Evolutionary conservation across 148 eudicot species (phyloP).

Genomic region (Chenopodium formosanum): DNA sequence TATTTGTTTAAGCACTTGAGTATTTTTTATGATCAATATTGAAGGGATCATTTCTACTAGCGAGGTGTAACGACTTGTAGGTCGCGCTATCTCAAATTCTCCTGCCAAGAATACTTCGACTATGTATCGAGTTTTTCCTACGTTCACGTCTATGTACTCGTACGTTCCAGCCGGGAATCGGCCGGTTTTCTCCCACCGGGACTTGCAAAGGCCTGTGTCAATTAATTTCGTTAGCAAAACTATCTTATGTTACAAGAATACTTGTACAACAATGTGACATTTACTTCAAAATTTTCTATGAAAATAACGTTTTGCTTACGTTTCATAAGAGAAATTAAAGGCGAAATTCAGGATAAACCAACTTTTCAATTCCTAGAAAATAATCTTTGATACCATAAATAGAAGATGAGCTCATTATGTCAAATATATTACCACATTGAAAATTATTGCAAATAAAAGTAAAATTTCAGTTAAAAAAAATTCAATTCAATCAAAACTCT

Average conservation of each 20-base stretch:
- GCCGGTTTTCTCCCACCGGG: slow-evolving; percentile 67
- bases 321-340: no score
- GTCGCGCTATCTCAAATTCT: slow-evolving; percentile 62
- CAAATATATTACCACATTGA: background rate
- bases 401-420: background rate
- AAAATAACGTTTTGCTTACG: no score
- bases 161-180: slow-evolving; percentile 47
- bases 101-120: slow-evolving; percentile 44
- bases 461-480: no score
- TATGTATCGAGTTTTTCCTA: slow-evolving; percentile 47
- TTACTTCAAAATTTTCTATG: no score
- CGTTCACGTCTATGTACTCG: slow-evolving; percentile 67
- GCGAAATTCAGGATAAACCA: no score
- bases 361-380: background rate
- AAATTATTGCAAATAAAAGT: background rate
- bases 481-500: no score
- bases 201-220: slow-evolving; percentile 72
- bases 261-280: no score
- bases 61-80: slow-evolving; percentile 42
- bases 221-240: background rate
- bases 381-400: background rate
- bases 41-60: slow-evolving; percentile 46
- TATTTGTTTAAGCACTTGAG: slow-evolving; percentile 46
- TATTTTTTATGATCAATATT: slow-evolving; percentile 44
- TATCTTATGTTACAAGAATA: background rate